Evolutionary conservation across 352 stramenopile species (phyloP).

Genomic region (Globisporangium uncinulatum): DNA sequence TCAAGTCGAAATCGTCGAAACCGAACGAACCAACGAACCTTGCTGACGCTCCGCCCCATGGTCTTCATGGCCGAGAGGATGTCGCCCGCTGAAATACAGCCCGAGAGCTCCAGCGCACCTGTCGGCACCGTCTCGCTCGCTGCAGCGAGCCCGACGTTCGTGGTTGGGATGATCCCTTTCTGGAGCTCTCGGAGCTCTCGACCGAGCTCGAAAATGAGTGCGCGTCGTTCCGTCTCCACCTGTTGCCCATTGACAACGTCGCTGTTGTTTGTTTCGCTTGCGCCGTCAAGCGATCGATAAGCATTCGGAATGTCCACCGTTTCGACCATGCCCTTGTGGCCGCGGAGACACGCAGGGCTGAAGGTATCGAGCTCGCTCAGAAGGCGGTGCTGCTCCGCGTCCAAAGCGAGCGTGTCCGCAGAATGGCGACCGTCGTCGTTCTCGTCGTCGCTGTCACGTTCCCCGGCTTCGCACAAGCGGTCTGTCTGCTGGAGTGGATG

Average conservation of each 20-base stretch:
- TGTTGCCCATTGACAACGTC: background rate
- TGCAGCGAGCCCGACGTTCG: constrained; percentile 7
- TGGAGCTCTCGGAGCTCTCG: constrained; percentile 45
- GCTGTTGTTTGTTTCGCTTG: background rate
- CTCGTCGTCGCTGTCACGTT: constrained; percentile 8
- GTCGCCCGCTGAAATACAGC: constrained; percentile 34
- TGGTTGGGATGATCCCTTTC: constrained; percentile 27
- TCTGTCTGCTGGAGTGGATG: background rate
- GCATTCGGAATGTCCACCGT: background rate
- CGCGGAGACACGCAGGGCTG: constrained; percentile 1
- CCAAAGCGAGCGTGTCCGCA: background rate
- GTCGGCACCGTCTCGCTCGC: background rate
- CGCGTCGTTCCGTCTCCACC: constrained; percentile 3
- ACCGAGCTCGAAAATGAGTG: constrained; percentile 16
- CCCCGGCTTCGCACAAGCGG: background rate
- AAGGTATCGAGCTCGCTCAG: constrained; percentile 29
- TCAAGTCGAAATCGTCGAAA: too few relatives aligned
- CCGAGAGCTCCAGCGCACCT: constrained; percentile 19
- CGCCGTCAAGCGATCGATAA: background rate
- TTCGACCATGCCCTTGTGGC: background rate
- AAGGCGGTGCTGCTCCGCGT: constrained; percentile 15
- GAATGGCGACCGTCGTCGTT: constrained; percentile 5
- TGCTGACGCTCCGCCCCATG: constrained; percentile 24
- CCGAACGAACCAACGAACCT: constrained; percentile 20
- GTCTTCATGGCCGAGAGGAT: constrained; percentile 39